These are phyloP conservation scores for Debaryomycetaceae sp. DNA, from an alignment of 1,139 yeast species.

Conservation along the genomic window DNA sequence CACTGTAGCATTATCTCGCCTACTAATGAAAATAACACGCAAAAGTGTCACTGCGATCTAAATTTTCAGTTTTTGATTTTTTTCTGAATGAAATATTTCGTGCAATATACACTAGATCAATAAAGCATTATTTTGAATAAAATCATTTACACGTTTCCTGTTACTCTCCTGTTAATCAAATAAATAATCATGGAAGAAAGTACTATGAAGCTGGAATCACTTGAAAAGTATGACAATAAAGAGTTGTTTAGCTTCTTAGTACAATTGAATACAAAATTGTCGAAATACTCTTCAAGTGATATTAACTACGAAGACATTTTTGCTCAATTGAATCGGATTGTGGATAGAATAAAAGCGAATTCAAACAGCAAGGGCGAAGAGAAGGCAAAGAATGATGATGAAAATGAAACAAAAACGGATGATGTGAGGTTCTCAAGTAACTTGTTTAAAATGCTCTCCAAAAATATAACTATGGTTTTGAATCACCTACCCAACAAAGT, in stretches of 20 bases:
- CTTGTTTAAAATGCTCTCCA: constrained; percentile 29
- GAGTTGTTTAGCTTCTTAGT: constrained; percentile 24
- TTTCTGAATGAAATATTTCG: no score
- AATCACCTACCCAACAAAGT: constrained; percentile 33
- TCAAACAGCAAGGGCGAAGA: constrained; percentile 6
- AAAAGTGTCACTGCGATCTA: no score
- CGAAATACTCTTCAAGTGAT: constrained; percentile 6
- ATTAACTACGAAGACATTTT: constrained; percentile 13
- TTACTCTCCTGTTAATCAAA: no score
- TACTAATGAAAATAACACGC: no score
- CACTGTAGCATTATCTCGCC: no score
- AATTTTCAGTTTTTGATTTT: no score
- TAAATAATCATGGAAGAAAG: no score
- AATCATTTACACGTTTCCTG: no score
- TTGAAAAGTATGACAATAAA: constrained; percentile 18
- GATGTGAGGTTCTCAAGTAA: constrained; percentile 17
- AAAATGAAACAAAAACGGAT: constrained; percentile 3
- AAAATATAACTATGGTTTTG: constrained; percentile 27
- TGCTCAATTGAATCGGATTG: constrained; percentile 15
- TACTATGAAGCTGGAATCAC: no score
- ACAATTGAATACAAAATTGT: constrained; percentile 19
- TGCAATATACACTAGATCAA: no score
- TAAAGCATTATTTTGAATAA: no score
- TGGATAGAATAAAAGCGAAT: constrained; percentile 16
- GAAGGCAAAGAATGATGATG: constrained; percentile 13